A percentile compares a stretch with the other conserved stretches of the same genome.
Evolutionary conservation across 345 rosid genomes (phyloP).

Genomic region (Eucalyptus sp.): DNA sequence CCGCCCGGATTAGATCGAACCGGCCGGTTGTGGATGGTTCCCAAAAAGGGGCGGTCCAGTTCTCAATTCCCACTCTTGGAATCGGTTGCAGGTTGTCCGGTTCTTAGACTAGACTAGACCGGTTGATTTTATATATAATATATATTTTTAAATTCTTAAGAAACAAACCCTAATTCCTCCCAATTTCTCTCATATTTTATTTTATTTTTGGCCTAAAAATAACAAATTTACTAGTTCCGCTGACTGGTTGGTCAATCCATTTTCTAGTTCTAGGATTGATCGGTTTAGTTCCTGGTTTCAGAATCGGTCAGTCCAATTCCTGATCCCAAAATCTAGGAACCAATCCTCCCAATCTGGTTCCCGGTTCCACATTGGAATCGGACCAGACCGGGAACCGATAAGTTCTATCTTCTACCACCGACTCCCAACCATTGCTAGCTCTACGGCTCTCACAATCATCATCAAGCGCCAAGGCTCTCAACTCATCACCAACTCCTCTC

Average conservation of each 20-base stretch:
- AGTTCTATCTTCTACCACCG: background rate
- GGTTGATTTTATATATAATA: no score
- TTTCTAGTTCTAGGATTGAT: accelerated
- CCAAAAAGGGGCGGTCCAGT: no score
- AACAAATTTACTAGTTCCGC: no score
- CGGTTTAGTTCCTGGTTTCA: accelerated
- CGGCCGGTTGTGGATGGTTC: accelerated
- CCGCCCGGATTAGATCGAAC: accelerated
- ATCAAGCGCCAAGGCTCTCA: background rate
- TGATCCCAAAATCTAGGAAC: no score
- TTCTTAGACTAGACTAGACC: accelerated
- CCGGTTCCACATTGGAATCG: accelerated
- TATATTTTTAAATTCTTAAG: no score
- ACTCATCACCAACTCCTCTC: background rate
- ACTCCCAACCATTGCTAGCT: background rate
- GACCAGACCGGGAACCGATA: accelerated
- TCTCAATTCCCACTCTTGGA: no score
- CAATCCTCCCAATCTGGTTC: accelerated
- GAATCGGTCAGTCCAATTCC: accelerated
- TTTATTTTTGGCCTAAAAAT: no score
- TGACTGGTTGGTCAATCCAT: no score
- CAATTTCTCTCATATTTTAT: no score
- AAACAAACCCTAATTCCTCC: no score
- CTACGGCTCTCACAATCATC: background rate
- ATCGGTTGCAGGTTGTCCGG: accelerated